These are phyloP conservation scores for Malus hybrid DNA, from an alignment of 331 rosid genomes.

Conservation along the genomic window DNA sequence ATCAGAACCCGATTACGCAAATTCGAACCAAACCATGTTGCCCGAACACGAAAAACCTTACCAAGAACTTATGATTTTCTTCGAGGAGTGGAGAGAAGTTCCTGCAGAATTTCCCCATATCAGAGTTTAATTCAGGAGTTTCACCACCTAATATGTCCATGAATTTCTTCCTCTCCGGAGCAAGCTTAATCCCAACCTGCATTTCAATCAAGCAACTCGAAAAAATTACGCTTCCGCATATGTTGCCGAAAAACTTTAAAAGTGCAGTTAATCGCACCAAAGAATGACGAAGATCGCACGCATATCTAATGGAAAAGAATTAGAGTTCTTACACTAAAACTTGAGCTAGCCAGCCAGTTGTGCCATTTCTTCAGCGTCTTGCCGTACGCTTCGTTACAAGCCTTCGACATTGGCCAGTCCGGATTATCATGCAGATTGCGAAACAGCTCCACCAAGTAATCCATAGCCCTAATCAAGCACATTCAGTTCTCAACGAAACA, in stretches of 20 bases:
- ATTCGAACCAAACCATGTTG: neutral
- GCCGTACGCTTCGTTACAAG: conserved; percentile 7
- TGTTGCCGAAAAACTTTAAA: neutral
- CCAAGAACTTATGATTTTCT: conserved; percentile 2
- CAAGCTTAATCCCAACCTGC: conserved; percentile 10
- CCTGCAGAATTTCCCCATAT: neutral
- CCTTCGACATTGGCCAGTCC: conserved; percentile 5
- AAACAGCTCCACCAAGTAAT: conserved; percentile 19
- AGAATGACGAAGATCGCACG: neutral
- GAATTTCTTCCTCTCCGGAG: conserved; percentile 3
- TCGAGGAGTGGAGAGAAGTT: neutral
- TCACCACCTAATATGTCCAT: conserved; percentile 7
- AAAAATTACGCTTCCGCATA: neutral
- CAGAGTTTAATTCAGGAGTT: conserved; percentile 1
- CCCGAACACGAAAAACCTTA: neutral
- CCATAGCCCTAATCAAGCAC: conserved; percentile 3
- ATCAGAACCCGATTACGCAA: neutral
- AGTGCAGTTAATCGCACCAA: too few relatives aligned
- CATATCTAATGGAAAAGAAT: too few relatives aligned
- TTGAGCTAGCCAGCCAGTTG: conserved; percentile 2
- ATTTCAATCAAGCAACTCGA: neutral
- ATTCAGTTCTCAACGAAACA: neutral
- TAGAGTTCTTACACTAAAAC: conserved; percentile 6
- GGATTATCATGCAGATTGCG: conserved; percentile 1
- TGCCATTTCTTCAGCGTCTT: conserved; percentile 11